phyloP scores from a whole-genome alignment of 768 basidiomycete genomes.

The Gymnopilus dilepis region DNA sequence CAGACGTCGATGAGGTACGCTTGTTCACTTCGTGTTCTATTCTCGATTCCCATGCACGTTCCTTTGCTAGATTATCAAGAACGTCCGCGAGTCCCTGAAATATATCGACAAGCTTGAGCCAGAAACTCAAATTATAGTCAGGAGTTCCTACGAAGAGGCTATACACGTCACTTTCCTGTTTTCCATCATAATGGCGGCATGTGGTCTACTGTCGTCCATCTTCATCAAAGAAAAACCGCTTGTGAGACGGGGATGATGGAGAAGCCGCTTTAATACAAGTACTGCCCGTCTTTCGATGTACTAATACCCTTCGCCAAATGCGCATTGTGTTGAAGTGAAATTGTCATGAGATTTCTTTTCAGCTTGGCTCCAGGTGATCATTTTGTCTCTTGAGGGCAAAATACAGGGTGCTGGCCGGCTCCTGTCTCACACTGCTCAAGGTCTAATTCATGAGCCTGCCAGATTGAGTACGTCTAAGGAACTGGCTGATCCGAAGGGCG shows the following conservation, averaged over 20 bases:
- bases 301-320: neutral
- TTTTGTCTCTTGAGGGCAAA: no score
- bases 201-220: slow-evolving; percentile 47
- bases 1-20: slow-evolving; percentile 59
- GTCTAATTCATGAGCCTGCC: no score
- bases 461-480: no score
- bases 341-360: no score
- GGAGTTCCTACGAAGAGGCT: slow-evolving; percentile 48
- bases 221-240: slow-evolving; percentile 60
- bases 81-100: slow-evolving; percentile 53
- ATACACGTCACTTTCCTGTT: slow-evolving; percentile 55
- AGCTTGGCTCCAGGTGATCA: no score
- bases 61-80: slow-evolving; percentile 46
- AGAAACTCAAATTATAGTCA: slow-evolving; percentile 39
- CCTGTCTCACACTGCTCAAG: no score
- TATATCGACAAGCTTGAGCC: slow-evolving; percentile 52
- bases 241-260: neutral
- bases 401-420: no score
- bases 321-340: no score
- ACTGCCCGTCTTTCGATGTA: neutral
- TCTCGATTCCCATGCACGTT: neutral
- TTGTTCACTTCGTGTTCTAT: neutral
- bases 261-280: no score
- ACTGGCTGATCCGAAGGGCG: no score
- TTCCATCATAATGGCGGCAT: slow-evolving; percentile 44